These are phyloP conservation scores for Sicyos edulis DNA, from an alignment of 306 rosid genomes.

Conservation along the genomic window DNA sequence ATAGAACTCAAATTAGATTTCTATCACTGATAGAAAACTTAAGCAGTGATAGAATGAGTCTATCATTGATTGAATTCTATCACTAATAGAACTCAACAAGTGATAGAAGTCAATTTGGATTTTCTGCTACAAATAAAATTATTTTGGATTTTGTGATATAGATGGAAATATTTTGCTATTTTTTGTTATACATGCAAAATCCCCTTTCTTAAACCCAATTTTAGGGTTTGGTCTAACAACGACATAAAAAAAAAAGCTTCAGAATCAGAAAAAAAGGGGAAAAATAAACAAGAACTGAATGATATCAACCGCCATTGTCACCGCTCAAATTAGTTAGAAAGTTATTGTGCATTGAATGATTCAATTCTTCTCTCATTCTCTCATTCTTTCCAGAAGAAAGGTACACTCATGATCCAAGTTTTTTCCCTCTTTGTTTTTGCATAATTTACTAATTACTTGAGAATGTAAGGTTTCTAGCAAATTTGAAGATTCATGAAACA, in stretches of 20 bases:
- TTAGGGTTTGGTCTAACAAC: not conserved
- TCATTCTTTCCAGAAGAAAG: not conserved
- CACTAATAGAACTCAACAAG: no score
- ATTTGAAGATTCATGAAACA: not conserved
- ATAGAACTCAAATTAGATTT: no score
- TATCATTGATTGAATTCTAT: no score
- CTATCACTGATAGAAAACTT: no score
- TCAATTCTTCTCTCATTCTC: not conserved
- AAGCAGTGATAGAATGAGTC: no score
- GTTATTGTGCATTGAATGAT: no score
- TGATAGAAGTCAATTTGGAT: no score
- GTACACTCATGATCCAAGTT: not conserved
- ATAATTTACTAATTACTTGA: not conserved
- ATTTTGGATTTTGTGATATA: no score
- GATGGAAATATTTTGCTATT: no score
- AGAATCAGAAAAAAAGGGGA: not conserved
- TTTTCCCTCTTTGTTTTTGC: not conserved
- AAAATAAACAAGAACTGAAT: not conserved
- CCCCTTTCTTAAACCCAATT: not conserved
- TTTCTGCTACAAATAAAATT: no score
- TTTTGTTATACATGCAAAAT: no score
- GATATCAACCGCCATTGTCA: not conserved
- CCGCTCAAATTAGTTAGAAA: conserved; percentile 16
- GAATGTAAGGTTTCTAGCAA: not conserved
- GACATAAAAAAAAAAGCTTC: not conserved